A percentile compares a stretch with the other conserved stretches of the same genome.
phyloP scores from a whole-genome alignment of 805 yeast genomes.

The Ogataea glucozyma region DNA sequence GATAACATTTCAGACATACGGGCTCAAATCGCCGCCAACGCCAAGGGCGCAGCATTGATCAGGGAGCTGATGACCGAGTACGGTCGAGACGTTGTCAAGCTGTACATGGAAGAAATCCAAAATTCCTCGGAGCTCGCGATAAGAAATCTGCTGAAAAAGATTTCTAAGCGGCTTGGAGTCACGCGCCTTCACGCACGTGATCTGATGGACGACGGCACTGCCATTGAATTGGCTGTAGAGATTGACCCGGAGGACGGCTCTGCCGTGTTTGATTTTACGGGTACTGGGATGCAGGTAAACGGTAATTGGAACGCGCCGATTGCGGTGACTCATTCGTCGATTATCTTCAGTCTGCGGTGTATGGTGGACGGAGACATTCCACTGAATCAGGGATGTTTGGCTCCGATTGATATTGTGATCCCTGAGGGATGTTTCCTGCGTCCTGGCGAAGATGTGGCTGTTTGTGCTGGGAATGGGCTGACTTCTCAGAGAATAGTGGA shows the following conservation, averaged over 20 bases:
- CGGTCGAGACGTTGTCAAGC: conserved; percentile 60
- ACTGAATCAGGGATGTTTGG: conserved; percentile 84
- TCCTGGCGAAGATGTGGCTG: conserved; percentile 49
- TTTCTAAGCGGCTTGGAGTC: conserved; percentile 41
- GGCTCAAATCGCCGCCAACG: conserved; percentile 53
- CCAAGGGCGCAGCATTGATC: conserved; percentile 50
- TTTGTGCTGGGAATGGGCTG: conserved; percentile 50
- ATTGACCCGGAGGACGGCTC: conserved; percentile 46
- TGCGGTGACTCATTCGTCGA: conserved; percentile 86
- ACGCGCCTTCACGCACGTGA: conserved; percentile 55
- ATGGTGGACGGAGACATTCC: conserved; percentile 86
- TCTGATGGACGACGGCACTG: conserved; percentile 78
- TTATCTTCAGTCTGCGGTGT: conserved; percentile 80
- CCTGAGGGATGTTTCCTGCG: conserved; percentile 34
- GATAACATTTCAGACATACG: conserved; percentile 54
- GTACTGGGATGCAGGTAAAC: conserved; percentile 79
- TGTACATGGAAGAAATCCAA: conserved; percentile 80
- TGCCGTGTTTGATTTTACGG: conserved; percentile 79
- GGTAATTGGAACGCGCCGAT: conserved; percentile 91
- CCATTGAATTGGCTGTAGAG: conserved; percentile 53
- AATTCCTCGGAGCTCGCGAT: conserved; percentile 73
- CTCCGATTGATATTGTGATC: conserved; percentile 12
- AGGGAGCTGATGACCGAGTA: conserved; percentile 43
- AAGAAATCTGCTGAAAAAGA: conserved; percentile 46
- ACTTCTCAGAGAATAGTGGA: conserved; percentile 57